These are phyloP conservation scores for Aspergillus ostianus DNA, from an alignment of 495 filamentous ascomycete genomes.

Conservation along the genomic window DNA sequence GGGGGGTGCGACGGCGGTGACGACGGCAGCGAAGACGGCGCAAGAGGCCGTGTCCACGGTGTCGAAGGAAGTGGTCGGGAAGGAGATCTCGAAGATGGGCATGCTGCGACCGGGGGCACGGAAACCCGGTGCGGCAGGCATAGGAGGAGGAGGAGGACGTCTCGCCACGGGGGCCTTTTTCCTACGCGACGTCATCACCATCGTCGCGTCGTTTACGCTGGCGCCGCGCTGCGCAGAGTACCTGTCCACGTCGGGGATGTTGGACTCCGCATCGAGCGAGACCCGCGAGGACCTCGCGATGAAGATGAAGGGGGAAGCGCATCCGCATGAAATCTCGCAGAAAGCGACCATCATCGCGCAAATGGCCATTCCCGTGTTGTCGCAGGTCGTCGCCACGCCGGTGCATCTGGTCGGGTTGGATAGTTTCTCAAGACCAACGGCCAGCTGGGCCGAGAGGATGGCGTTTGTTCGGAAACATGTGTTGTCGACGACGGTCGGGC, in stretches of 20 bases:
- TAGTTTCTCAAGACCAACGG: constrained; percentile 31
- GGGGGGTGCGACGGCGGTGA: not conserved
- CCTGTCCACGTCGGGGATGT: not conserved
- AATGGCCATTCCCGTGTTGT: constrained; percentile 31
- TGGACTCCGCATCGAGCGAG: not conserved
- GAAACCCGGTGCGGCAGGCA: too few relatives aligned
- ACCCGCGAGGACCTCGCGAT: too few relatives aligned
- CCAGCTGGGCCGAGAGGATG: constrained; percentile 21
- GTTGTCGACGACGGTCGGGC: constrained; percentile 25
- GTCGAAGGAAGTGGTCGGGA: constrained; percentile 5
- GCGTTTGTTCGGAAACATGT: constrained; percentile 25
- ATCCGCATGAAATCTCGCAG: not conserved
- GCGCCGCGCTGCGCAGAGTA: constrained; percentile 20
- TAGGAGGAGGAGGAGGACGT: not conserved
- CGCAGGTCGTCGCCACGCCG: constrained; percentile 34
- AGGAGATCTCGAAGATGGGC: not conserved
- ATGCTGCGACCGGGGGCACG: not conserved
- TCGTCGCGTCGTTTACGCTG: constrained; percentile 39
- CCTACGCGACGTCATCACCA: constrained; percentile 35
- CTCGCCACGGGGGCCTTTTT: constrained; percentile 52
- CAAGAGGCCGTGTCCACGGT: constrained; percentile 15
- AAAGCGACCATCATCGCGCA: constrained; percentile 28
- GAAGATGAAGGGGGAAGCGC: too few relatives aligned
- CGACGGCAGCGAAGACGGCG: constrained; percentile 9
- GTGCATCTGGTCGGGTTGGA: constrained; percentile 37